A percentile compares a stretch with the other conserved stretches of the same genome.
Evolutionary conservation across 352 stramenopile species (phyloP).

Genomic region (Phytophthora ohioensis): DNA sequence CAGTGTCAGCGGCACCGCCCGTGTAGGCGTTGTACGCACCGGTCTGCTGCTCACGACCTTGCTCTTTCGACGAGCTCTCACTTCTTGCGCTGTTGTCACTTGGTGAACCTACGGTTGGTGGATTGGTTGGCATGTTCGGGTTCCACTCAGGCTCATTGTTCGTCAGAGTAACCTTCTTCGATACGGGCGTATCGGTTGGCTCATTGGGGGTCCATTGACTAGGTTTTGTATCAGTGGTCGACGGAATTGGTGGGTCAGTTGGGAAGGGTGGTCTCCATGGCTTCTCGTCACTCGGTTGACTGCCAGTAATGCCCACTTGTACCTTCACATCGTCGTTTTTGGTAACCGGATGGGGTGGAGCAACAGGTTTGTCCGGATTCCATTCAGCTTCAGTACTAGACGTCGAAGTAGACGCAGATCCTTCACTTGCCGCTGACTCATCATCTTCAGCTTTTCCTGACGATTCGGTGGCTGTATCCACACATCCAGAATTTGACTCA

Average conservation of each 20-base stretch:
- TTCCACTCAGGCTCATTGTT: neutral
- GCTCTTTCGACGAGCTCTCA: neutral
- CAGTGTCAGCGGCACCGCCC: neutral
- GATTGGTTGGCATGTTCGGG: neutral
- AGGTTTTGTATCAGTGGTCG: neutral
- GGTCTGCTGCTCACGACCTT: neutral
- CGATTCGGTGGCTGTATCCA: no score
- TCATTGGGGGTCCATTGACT: slow-evolving; percentile 9
- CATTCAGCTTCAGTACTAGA: slow-evolving; percentile 6
- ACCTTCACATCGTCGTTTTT: neutral
- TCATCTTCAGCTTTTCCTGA: no score
- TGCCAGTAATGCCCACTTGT: slow-evolving; percentile 4
- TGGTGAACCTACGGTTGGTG: neutral
- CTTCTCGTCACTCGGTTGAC: slow-evolving; percentile 6
- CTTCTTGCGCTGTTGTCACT: neutral
- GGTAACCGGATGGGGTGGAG: slow-evolving; percentile 12
- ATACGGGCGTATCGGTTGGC: slow-evolving; percentile 10
- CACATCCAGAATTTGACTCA: neutral
- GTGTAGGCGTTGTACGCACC: slow-evolving; percentile 14
- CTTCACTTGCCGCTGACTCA: slow-evolving; percentile 2
- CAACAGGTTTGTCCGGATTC: slow-evolving; percentile 19
- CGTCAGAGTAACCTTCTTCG: neutral
- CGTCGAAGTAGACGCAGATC: neutral
- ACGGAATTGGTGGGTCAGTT: slow-evolving; percentile 11
- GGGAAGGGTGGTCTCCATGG: slow-evolving; percentile 28